Evolutionary conservation across 2,329 filamentous ascomycete genomes (phyloP).

Genomic region (Neonectria ditissima): DNA sequence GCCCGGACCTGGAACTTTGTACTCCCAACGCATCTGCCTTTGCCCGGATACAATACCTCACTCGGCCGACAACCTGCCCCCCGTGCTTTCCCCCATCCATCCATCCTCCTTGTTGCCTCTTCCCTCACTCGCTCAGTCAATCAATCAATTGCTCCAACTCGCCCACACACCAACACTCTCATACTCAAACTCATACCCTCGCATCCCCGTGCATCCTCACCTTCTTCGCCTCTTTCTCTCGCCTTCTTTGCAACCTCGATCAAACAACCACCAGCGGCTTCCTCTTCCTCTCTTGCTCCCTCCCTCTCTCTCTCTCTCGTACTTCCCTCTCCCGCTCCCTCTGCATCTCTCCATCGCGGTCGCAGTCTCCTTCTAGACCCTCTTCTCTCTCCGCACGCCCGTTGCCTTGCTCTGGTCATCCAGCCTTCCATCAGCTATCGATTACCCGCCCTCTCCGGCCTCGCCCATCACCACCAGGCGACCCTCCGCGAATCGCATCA

Average conservation of each 20-base stretch:
- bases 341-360: neutral
- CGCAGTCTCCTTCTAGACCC: neutral
- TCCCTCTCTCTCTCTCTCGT: neutral
- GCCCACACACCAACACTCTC: too few relatives aligned
- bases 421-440: slow-evolving; percentile 5
- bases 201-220: slow-evolving; percentile 1
- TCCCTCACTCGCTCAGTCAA: neutral
- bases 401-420: slow-evolving; percentile 4
- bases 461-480: slow-evolving; percentile 8
- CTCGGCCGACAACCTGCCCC: neutral
- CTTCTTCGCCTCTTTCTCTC: neutral
- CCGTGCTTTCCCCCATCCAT: neutral
- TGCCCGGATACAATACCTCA: slow-evolving; percentile 1
- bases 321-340: neutral
- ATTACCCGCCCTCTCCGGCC: slow-evolving; percentile 18
- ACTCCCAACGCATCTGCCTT: neutral
- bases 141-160: slow-evolving; percentile 7
- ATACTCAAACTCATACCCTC: slow-evolving; percentile 1
- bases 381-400: neutral
- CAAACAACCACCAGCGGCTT: neutral
- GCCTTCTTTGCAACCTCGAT: slow-evolving; percentile 6
- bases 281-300: neutral
- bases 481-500: neutral
- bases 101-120: slow-evolving; percentile 4
- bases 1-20: slow-evolving; percentile 1